phyloP scores from a whole-genome alignment of 2,329 filamentous ascomycete genomes.

The Epichloe uncinata region DNA sequence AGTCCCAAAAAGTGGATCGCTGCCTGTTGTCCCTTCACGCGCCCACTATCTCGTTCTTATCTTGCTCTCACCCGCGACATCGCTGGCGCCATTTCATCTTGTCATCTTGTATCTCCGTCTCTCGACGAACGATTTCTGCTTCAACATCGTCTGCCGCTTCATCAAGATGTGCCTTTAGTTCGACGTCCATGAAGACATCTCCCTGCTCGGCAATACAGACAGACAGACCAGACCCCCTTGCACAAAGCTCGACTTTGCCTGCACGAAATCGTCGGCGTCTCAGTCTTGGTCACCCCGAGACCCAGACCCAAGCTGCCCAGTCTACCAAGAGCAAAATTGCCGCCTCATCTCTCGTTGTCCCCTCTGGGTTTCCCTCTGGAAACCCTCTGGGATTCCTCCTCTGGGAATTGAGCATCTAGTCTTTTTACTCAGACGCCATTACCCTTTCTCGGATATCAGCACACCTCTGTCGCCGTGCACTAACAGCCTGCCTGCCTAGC shows the following conservation, averaged over 20 bases:
- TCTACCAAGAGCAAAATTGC: not conserved
- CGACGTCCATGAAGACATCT: not conserved
- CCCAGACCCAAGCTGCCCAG: not conserved
- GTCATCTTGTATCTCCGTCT: not conserved
- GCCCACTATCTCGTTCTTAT: not conserved
- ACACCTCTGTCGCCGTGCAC: not conserved
- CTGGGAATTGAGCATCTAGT: not conserved
- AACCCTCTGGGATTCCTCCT: no score
- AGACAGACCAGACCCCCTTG: not conserved
- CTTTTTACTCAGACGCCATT: not conserved
- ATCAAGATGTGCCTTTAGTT: not conserved
- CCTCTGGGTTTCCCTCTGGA: no score
- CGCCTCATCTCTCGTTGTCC: not conserved
- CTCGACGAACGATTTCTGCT: not conserved
- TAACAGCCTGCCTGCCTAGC: conserved; percentile 11
- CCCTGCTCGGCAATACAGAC: not conserved
- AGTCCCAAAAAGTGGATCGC: not conserved
- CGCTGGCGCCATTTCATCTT: no score
- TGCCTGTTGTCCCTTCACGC: not conserved
- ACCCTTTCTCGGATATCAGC: not conserved
- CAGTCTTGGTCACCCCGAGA: conserved; percentile 7
- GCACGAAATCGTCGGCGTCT: not conserved
- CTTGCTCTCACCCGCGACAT: not conserved
- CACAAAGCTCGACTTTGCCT: not conserved
- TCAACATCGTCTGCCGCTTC: not conserved